Evolutionary conservation across 2,329 filamentous ascomycete species (phyloP).

Genomic region (Stromatinia cepivora): DNA sequence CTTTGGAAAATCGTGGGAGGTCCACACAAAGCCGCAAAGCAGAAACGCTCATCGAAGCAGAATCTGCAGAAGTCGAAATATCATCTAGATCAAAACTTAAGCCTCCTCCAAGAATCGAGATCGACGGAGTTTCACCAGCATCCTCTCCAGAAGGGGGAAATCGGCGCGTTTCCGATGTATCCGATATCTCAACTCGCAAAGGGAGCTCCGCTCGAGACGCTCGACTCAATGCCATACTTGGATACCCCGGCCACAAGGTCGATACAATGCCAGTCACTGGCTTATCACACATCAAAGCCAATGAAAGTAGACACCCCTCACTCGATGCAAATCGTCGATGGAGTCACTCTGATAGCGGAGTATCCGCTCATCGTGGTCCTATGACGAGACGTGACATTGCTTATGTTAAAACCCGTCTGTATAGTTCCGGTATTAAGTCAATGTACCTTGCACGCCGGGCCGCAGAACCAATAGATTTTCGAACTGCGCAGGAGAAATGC

Average conservation of each 20-base stretch:
- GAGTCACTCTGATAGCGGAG: slow-evolving; percentile 51
- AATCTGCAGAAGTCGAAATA: slow-evolving; percentile 42
- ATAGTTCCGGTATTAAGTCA: slow-evolving; percentile 88
- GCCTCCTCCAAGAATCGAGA: slow-evolving; percentile 52
- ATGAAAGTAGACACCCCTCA: slow-evolving; percentile 30
- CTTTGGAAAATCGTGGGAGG: slow-evolving; percentile 44
- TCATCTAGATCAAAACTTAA: slow-evolving; percentile 49
- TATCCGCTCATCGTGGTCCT: slow-evolving; percentile 43
- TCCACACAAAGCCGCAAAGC: slow-evolving; percentile 35
- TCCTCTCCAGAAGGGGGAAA: slow-evolving; percentile 33
- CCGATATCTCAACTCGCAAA: slow-evolving; percentile 35
- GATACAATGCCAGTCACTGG: slow-evolving; percentile 48
- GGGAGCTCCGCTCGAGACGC: slow-evolving; percentile 35
- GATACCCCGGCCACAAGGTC: slow-evolving; percentile 40
- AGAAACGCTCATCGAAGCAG: slow-evolving; percentile 31
- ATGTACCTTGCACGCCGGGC: slow-evolving; percentile 73
- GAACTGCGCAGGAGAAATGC: slow-evolving; percentile 23
- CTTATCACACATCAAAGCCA: slow-evolving; percentile 45
- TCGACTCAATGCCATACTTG: slow-evolving; percentile 42
- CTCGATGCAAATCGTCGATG: slow-evolving; percentile 46
- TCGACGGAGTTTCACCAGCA: slow-evolving; percentile 42
- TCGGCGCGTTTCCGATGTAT: slow-evolving; percentile 34
- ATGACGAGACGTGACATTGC: slow-evolving; percentile 74
- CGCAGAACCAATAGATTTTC: slow-evolving; percentile 35
- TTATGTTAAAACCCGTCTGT: slow-evolving; percentile 72